Evolutionary conservation across 2,329 filamentous ascomycete species (phyloP).

Genomic region (Chrysoporthe deuterocubensis): DNA sequence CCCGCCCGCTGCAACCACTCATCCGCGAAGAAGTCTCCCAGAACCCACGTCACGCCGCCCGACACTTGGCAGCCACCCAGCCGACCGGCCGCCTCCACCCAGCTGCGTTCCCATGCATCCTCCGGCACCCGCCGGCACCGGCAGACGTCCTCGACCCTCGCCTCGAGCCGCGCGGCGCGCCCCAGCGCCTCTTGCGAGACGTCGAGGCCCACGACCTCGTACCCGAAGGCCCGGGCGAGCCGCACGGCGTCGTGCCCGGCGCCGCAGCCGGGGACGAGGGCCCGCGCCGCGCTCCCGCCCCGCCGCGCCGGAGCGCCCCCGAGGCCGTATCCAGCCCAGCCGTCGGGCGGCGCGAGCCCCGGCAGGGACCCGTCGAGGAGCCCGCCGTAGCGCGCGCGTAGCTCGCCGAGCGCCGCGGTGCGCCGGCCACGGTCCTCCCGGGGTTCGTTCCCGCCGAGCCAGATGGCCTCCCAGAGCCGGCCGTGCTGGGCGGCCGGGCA

Average conservation of each 20-base stretch:
- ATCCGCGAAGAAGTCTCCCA: constrained; percentile 70
- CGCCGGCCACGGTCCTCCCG: constrained; percentile 63
- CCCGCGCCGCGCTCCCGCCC: constrained; percentile 42
- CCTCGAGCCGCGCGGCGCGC: constrained; percentile 40
- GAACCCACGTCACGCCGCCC: constrained; percentile 60
- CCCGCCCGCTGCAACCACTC: constrained; percentile 54
- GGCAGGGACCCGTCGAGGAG: constrained; percentile 40
- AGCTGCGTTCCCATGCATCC: neutral
- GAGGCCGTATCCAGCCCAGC: neutral
- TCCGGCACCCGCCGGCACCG: neutral
- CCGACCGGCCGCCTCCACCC: neutral
- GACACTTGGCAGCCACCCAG: constrained; percentile 34
- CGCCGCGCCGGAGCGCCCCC: neutral
- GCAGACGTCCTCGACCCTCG: neutral
- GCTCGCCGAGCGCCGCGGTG: constrained; percentile 57
- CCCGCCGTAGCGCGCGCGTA: constrained; percentile 50
- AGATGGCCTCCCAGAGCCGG: constrained; percentile 49
- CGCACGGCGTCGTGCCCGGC: constrained; percentile 81
- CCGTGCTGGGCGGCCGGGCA: constrained; percentile 39
- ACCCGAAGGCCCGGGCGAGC: constrained; percentile 70
- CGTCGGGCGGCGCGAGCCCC: neutral
- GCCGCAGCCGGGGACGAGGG: constrained; percentile 81
- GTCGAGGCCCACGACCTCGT: constrained; percentile 78
- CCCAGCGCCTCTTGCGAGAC: constrained; percentile 56
- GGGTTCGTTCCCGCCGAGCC: constrained; percentile 33